Percentiles rank a stretch among this genome's conserved stretches.
phyloP scores from a whole-genome alignment of 1,284 basidiomycete genomes.

The Naganishia sp. region DNA sequence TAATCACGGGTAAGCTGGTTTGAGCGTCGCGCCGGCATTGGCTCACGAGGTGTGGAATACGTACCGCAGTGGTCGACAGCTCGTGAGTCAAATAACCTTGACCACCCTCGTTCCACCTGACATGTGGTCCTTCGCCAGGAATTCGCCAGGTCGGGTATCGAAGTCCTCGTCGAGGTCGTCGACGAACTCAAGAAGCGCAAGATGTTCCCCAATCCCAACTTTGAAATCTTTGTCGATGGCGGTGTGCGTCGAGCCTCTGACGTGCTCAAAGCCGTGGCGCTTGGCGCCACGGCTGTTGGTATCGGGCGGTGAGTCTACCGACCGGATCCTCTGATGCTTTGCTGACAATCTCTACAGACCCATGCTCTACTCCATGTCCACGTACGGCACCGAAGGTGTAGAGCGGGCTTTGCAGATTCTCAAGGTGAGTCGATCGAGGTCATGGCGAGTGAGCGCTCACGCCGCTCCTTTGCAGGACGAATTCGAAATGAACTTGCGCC shows the following conservation, averaged over 20 bases:
- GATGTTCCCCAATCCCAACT: slow-evolving; percentile 63
- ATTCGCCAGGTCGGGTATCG: slow-evolving; percentile 84
- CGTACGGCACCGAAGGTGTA: slow-evolving; percentile 79
- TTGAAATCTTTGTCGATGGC: slow-evolving; percentile 88
- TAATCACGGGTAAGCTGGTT: slow-evolving; percentile 67
- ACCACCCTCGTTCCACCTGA: slow-evolving; percentile 16
- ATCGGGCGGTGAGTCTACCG: slow-evolving; percentile 57
- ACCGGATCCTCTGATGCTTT: not conserved
- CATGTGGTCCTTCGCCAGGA: slow-evolving; percentile 57
- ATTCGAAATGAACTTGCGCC: slow-evolving; percentile 89
- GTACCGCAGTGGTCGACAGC: slow-evolving; percentile 57
- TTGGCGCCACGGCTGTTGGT: slow-evolving; percentile 79
- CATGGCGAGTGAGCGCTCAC: not conserved
- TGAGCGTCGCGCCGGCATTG: too few relatives aligned
- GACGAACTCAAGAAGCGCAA: slow-evolving; percentile 66
- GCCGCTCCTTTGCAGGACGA: slow-evolving; percentile 65
- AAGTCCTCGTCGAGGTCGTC: slow-evolving; percentile 85
- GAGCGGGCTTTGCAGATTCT: slow-evolving; percentile 75
- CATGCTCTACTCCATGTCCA: slow-evolving; percentile 84
- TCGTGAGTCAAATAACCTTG: slow-evolving; percentile 62
- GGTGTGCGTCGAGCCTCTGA: slow-evolving; percentile 89
- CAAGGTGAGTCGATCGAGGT: slow-evolving; percentile 58
- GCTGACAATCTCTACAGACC: slow-evolving; percentile 69
- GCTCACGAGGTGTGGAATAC: not conserved
- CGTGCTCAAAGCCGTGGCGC: slow-evolving; percentile 85